A percentile compares a stretch with the other conserved stretches of the same genome.
Evolutionary conservation across 192 early-diverging fungal genomes (phyloP).

Genomic region (Funneliformis mosseae): DNA sequence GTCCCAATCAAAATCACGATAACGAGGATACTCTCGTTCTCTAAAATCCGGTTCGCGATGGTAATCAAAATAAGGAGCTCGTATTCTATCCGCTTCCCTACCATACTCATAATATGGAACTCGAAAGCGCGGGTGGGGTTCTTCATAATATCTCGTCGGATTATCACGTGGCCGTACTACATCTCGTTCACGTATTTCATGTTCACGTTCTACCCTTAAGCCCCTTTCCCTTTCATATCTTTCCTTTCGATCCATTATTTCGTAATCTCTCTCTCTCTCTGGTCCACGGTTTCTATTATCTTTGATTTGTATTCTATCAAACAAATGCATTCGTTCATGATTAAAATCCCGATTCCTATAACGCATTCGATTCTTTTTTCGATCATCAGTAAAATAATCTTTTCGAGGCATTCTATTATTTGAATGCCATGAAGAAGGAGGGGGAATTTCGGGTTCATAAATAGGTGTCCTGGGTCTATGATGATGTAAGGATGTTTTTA

Average conservation of each 20-base stretch:
- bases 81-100: background rate
- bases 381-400: slow-evolving; percentile 6
- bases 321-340: background rate
- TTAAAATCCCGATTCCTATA: slow-evolving; percentile 2
- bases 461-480: background rate
- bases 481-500: background rate
- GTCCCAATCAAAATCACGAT: background rate
- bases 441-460: background rate
- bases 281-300: background rate
- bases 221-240: slow-evolving; percentile 7
- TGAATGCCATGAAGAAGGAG: background rate
- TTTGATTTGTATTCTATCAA: background rate
- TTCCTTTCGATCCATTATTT: slow-evolving; percentile 2
- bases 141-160: slow-evolving; percentile 8
- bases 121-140: background rate
- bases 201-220: slow-evolving; percentile 7
- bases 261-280: slow-evolving; percentile 13
- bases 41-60: slow-evolving; percentile 9
- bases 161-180: background rate
- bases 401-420: background rate
- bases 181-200: slow-evolving; percentile 1
- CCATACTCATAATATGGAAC: slow-evolving; percentile 9
- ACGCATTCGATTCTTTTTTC: slow-evolving; percentile 9
- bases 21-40: slow-evolving; percentile 2
- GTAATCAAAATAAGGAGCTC: slow-evolving; percentile 6